These are phyloP conservation scores for Aspergillus mulundensis DNA, from an alignment of 495 filamentous ascomycete genomes.

Conservation along the genomic window DNA sequence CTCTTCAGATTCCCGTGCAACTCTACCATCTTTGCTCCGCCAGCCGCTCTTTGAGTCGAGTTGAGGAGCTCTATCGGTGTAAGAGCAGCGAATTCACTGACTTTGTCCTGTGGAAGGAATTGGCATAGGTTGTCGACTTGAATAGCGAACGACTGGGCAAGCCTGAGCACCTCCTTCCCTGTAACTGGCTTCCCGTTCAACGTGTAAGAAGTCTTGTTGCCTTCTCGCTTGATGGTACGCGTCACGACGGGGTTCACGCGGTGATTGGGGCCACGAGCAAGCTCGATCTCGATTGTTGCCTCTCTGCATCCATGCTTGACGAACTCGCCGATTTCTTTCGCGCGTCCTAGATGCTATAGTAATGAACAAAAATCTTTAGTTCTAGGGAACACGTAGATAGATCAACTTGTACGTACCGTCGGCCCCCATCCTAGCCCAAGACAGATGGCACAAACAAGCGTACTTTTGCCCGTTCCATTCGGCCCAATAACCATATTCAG, in stretches of 20 bases:
- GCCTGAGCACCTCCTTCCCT: conserved; percentile 55
- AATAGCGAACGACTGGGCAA: conserved; percentile 69
- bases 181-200: conserved; percentile 59
- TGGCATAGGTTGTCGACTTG: conserved; percentile 98
- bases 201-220: conserved; percentile 71
- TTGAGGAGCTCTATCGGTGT: conserved; percentile 78
- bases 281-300: conserved; percentile 84
- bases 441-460: conserved; percentile 95
- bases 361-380: conserved; percentile 2
- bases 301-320: conserved; percentile 83
- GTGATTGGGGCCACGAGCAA: conserved; percentile 52
- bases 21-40: conserved; percentile 70
- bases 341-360: conserved; percentile 71
- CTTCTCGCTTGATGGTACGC: conserved; percentile 72
- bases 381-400: background rate
- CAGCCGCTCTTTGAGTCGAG: conserved; percentile 84
- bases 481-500: conserved; percentile 99
- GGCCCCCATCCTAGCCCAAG: conserved; percentile 83
- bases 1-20: conserved; percentile 73
- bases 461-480: conserved; percentile 97
- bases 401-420: conserved; percentile 38
- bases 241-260: conserved; percentile 65
- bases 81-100: conserved; percentile 87
- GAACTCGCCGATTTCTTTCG: conserved; percentile 80
- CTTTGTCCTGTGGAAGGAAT: conserved; percentile 94